Evolutionary conservation across 176 grass and related monocot genomes (phyloP).

Genomic region (Pharus latifolius): DNA sequence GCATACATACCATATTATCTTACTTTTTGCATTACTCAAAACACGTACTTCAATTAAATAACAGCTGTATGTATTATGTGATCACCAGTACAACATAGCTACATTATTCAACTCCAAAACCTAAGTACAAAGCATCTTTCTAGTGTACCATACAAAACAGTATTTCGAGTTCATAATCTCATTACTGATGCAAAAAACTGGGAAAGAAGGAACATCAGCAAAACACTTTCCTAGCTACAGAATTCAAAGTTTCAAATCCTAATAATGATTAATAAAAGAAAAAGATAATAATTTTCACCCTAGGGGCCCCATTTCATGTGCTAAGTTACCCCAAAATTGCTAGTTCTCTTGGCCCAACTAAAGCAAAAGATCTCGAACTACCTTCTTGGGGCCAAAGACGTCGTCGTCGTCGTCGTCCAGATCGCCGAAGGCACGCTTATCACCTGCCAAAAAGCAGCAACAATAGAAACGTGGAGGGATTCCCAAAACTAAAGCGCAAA

Average conservation of each 20-base stretch:
- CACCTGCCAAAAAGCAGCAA: constrained; percentile 30
- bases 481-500: too few relatives aligned
- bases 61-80: too few relatives aligned
- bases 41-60: too few relatives aligned
- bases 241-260: background rate
- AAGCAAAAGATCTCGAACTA: background rate
- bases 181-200: background rate
- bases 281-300: background rate
- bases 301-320: background rate
- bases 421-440: constrained; percentile 69
- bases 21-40: background rate
- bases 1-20: too few relatives aligned
- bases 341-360: background rate
- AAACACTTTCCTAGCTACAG: background rate
- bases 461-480: background rate
- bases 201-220: background rate
- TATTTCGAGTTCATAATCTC: background rate
- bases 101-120: background rate
- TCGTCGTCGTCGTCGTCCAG: constrained; percentile 84
- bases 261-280: background rate
- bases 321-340: background rate
- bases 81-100: background rate
- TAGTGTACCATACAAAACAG: background rate
- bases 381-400: constrained; percentile 75
- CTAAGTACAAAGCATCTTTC: background rate